Base-by-base conservation (phyloP, 495 filamentous ascomycete genomes). In the Glonium stellatum region DNA sequence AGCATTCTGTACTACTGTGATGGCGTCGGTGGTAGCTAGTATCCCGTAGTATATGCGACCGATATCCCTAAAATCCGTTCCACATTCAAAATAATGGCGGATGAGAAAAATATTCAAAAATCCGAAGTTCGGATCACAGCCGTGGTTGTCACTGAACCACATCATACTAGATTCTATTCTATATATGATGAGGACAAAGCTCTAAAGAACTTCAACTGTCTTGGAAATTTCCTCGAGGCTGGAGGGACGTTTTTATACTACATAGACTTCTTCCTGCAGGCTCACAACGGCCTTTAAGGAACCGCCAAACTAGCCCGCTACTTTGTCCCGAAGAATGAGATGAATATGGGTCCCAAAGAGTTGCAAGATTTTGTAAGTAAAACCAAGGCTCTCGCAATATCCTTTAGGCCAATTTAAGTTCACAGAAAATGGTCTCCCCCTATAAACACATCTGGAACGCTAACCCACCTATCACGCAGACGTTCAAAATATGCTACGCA, bases 401-500 rank as follows among this genome's bases (percentile, higher is more conserved):
- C 11, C 39, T 68, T 2, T 35, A 35, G 19, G 39, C 51, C 6
- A 23, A 48, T 67, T 5, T 55, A 64, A 52, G 37, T 21, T 31
- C 18, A 19, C 6, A 47, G 58, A 18, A 58, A 25, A 21, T 31
- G 25, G n/a, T n/a, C n/a, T n/a, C 22, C 6, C 51, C 25, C 4
- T 19, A n/a, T 25, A 21, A 34, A 18, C 5, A 18, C 5, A 15
- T 19, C n/a, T 12, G 10, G 21, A 12, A 4, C 13, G 37, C 55
- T 58, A 49, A 58, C 55, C 4, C 39, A 58, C 55, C 4, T 36
- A 5, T 19, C 55, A 52, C 22, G 37, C 25, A 62, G 60, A 71
- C 69, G 19, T 47, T 67, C 60, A 46, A 54, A 8, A 58, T 70
- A 37, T 72, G 70, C 60, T 64, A 70, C 57, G 57, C 50, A 48